Percentiles rank a stretch among this genome's conserved stretches.
phyloP scores from a whole-genome alignment of 805 yeast genomes.

The Candida taoyuanica region DNA sequence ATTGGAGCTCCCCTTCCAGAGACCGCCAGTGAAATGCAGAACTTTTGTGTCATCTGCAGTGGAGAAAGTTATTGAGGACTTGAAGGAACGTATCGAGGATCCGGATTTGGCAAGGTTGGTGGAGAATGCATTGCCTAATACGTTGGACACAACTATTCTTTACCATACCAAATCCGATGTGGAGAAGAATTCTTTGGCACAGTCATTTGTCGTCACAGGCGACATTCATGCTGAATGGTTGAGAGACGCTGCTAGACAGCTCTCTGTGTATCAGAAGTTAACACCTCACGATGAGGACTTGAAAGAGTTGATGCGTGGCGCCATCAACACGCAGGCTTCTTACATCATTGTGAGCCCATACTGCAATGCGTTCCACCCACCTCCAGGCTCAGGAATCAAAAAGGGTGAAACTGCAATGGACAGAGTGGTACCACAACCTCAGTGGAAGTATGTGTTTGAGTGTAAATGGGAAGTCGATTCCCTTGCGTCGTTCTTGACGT shows the following conservation, averaged over 20 bases:
- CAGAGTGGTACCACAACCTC: slow-evolving; percentile 61
- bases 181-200: slow-evolving; percentile 32
- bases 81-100: slow-evolving; percentile 46
- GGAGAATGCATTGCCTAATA: slow-evolving; percentile 83
- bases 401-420: slow-evolving; percentile 54
- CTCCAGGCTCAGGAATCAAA: slow-evolving; percentile 40
- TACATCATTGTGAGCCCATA: slow-evolving; percentile 64
- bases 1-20: slow-evolving; percentile 59
- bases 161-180: slow-evolving; percentile 45
- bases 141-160: slow-evolving; percentile 79
- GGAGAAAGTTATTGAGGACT: slow-evolving; percentile 52
- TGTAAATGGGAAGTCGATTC: slow-evolving; percentile 90
- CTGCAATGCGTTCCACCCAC: slow-evolving; percentile 92
- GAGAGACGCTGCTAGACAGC: slow-evolving; percentile 80
- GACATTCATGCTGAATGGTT: slow-evolving; percentile 95
- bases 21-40: slow-evolving; percentile 70
- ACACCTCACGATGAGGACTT: slow-evolving; percentile 47
- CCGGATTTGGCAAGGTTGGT: slow-evolving; percentile 68
- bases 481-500: slow-evolving; percentile 72
- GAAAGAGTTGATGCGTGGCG: slow-evolving; percentile 59
- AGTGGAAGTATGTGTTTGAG: slow-evolving; percentile 72
- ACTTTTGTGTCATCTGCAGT: slow-evolving; percentile 63
- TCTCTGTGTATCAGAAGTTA: slow-evolving; percentile 68
- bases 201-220: slow-evolving; percentile 82
- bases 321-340: slow-evolving; percentile 72